Conservation (phyloP, 1,284 basidiomycete species). For the Microbotryum lychnidis-dioicae region DNA sequence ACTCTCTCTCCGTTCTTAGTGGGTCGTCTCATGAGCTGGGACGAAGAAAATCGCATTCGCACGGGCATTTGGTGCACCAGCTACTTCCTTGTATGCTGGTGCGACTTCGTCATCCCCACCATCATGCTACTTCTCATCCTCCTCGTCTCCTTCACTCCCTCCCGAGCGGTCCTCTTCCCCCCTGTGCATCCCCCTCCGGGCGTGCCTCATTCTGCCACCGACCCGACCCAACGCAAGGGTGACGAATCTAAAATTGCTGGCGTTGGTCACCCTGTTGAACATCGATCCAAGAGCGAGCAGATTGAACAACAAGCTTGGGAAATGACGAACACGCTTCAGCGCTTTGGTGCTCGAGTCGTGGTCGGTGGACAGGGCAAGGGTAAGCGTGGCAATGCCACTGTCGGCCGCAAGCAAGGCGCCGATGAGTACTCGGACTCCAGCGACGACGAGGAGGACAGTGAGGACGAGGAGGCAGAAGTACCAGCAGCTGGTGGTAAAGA, state of each 20-base stretch:
- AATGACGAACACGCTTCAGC: constrained; percentile 40
- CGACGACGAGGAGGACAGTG: constrained; percentile 22
- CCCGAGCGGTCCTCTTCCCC: constrained; percentile 47
- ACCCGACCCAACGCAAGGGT: constrained; percentile 42
- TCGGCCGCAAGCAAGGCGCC: constrained; percentile 38
- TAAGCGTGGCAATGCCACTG: constrained; percentile 40
- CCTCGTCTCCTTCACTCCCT: constrained; percentile 46
- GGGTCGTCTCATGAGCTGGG: constrained; percentile 26
- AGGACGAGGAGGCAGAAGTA: constrained; percentile 30
- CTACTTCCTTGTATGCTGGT: constrained; percentile 46
- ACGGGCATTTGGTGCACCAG: constrained; percentile 21
- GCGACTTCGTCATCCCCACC: constrained; percentile 44
- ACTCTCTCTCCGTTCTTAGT: neutral
- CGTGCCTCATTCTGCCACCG: constrained; percentile 42
- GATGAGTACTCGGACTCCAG: constrained; percentile 11
- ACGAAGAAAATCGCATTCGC: constrained; percentile 9
- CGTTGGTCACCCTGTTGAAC: constrained; percentile 39
- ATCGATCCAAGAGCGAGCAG: constrained; percentile 43
- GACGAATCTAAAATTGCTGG: constrained; percentile 43
- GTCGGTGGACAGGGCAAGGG: constrained; percentile 37
- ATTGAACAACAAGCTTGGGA: constrained; percentile 45
- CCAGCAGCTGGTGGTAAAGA: constrained; percentile 6
- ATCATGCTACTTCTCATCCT: constrained; percentile 41
- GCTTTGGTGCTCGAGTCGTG: constrained; percentile 40
- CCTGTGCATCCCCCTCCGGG: constrained; percentile 38